Percentiles rank a stretch among this genome's conserved stretches.
phyloP scores from a whole-genome alignment of 169 alveolate genomes.

The Eimeria brunetti region DNA sequence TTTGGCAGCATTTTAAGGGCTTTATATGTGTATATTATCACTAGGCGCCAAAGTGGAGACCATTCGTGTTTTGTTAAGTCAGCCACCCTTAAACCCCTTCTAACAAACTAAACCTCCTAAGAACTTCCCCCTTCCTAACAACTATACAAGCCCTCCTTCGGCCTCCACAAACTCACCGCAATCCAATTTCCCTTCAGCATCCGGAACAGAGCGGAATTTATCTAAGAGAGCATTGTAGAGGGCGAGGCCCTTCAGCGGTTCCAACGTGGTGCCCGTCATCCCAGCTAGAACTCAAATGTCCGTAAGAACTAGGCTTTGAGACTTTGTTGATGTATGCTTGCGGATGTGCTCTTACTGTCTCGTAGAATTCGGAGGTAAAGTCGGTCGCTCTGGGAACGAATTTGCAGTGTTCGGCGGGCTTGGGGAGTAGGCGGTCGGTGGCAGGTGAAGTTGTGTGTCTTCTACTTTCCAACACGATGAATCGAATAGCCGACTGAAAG shows the following conservation, averaged over 20 bases:
- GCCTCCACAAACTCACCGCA: conserved; percentile 37
- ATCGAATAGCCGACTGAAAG: neutral
- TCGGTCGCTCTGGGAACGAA: neutral
- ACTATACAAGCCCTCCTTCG: too few relatives aligned
- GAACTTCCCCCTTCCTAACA: neutral
- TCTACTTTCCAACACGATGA: neutral
- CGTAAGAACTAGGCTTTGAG: neutral
- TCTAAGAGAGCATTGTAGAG: conserved; percentile 38
- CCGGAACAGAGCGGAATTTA: conserved; percentile 57
- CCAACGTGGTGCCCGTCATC: conserved; percentile 10
- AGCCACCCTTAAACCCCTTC: neutral
- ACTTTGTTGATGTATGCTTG: neutral
- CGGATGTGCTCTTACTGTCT: neutral
- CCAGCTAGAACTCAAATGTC: neutral
- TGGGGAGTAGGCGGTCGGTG: neutral
- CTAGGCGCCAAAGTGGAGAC: neutral
- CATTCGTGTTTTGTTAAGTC: neutral
- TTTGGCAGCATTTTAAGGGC: too few relatives aligned
- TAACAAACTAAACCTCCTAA: neutral
- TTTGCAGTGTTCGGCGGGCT: neutral
- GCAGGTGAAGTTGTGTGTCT: neutral
- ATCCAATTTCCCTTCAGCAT: conserved; percentile 18
- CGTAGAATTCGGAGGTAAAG: neutral
- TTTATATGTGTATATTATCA: too few relatives aligned
- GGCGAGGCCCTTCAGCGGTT: conserved; percentile 54